Evolutionary conservation across 169 alveolate genomes (phyloP), one percentile per base, ranked within the genome.

Genomic region (Theileria orientalis): DNA sequence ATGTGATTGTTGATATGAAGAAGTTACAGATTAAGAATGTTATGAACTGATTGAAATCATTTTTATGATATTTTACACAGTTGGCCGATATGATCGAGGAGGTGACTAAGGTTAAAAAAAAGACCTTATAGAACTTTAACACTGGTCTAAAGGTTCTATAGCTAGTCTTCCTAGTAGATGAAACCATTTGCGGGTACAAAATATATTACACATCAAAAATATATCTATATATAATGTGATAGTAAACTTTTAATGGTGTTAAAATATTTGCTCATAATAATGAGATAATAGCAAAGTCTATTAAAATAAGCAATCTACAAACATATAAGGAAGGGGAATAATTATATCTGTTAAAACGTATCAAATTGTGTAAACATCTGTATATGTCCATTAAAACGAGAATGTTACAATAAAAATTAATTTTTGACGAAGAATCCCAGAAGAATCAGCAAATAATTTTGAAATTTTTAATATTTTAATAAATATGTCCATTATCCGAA

Each of bases 41-140:
- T 16, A 70, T 60, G 27, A 52, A 52, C 21, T 23, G 16, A 37
- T 49, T 11, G 13, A 52, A 21, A 11, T 21, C 60, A 32, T 11
- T 29, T 1, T 32, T 3, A 35, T 21, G 40, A 61, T 56, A 30
- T 44, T 37, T 59, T 54, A 68, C 23, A 25, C 41, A 49, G 30
- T 35, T 19, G 9, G 74, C 30, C 21, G 76, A 46, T 16, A 68
- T 0, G 5, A 46, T 3, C 13, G 74, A 68, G 2, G 76, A 68
- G 5, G 30, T 14, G 35, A 74, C 74, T 3, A 68, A 68, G n/a
- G 30, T 68, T 51, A 68, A 16, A 0, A 33, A 25, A 32, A 68
- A 68, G 37, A 68, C 3, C 27, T 46, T 47, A 21, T 13, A 49
- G 29, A 68, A 68, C 41, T 29, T 68, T 23, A 68, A 3, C 27